Evolutionary conservation across 306 rosid genomes (phyloP).

Genomic region (Gillenia trifoliata): DNA sequence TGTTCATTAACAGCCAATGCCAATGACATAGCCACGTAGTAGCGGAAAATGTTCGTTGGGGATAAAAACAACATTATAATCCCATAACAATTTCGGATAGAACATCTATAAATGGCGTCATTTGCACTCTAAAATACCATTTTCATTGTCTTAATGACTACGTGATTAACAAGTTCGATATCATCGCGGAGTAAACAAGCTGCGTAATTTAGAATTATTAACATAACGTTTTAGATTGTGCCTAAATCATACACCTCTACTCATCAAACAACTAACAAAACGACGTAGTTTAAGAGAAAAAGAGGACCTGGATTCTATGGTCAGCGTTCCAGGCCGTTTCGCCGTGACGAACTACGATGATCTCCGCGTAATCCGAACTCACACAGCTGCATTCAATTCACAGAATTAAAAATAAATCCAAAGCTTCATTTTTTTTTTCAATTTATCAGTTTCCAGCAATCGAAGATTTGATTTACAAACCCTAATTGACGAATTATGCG

Average conservation of each 20-base stretch:
- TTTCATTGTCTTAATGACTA: background rate
- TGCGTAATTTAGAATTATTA: background rate
- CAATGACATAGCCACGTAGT: background rate
- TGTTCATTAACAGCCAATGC: too few relatives aligned
- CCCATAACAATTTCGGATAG: background rate
- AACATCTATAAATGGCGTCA: background rate
- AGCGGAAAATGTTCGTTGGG: background rate
- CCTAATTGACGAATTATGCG: background rate
- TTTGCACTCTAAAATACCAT: background rate
- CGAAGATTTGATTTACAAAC: background rate
- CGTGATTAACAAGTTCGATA: background rate
- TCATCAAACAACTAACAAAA: background rate
- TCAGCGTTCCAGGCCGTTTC: constrained; percentile 86
- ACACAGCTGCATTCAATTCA: constrained; percentile 34
- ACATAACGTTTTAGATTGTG: background rate
- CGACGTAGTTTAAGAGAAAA: background rate
- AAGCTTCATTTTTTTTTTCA: background rate
- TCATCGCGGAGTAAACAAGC: background rate
- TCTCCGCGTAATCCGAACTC: constrained; percentile 55
- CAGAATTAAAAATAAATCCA: background rate
- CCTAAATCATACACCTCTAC: background rate
- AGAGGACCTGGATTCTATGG: constrained; percentile 68
- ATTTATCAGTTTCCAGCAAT: background rate
- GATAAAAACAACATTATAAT: background rate
- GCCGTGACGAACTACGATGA: constrained; percentile 81